A percentile compares a stretch with the other conserved stretches of the same genome.
phyloP scores from a whole-genome alignment of 495 filamentous ascomycete species.

The Aspergillus steynii region DNA sequence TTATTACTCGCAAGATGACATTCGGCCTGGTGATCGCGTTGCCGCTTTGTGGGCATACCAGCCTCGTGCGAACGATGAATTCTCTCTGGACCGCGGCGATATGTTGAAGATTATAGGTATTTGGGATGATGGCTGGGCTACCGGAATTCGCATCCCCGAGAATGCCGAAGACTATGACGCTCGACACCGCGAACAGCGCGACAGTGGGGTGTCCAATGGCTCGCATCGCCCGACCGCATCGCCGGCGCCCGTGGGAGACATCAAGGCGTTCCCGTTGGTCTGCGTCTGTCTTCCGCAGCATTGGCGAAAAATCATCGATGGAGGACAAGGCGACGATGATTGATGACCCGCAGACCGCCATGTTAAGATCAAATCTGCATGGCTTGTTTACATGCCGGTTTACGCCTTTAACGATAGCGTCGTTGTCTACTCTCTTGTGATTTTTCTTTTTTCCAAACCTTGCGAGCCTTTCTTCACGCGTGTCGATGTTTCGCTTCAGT shows the following conservation, averaged over 20 bases:
- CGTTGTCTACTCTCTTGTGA: constrained; percentile 20
- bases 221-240: constrained; percentile 64
- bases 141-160: constrained; percentile 79
- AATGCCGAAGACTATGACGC: constrained; percentile 86
- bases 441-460: constrained; percentile 25
- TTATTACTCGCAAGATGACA: constrained; percentile 97
- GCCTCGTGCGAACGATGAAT: constrained; percentile 90
- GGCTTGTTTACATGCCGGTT: constrained; percentile 32
- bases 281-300: constrained; percentile 97
- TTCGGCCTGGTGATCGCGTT: constrained; percentile 87
- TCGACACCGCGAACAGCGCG: constrained; percentile 73
- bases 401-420: constrained; percentile 46
- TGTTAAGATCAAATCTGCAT: background rate
- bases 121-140: constrained; percentile 99
- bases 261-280: constrained; percentile 97
- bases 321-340: constrained; percentile 46
- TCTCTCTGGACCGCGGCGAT: constrained; percentile 90
- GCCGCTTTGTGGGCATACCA: constrained; percentile 96
- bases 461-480: constrained; percentile 15
- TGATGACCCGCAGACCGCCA: constrained; percentile 22
- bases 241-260: constrained; percentile 73
- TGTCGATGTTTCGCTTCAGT: background rate
- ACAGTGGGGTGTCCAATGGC: constrained; percentile 89
- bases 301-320: constrained; percentile 96
- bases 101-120: constrained; percentile 99